Evolutionary conservation across 768 basidiomycete species (phyloP), one percentile per base, ranked within the genome.

Genomic region (Termitomyces sp.): DNA sequence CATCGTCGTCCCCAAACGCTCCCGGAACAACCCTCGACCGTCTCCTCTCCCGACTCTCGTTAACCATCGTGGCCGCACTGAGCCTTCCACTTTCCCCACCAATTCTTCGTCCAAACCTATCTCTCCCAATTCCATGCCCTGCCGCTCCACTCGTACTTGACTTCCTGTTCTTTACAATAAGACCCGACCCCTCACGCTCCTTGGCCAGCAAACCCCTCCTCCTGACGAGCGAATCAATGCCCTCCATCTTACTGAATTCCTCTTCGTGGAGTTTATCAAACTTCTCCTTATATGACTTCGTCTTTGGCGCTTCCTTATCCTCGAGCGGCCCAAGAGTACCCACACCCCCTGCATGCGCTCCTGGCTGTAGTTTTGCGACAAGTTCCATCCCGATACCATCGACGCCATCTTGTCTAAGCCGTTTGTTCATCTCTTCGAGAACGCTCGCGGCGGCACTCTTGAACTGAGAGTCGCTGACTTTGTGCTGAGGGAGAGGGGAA

Each of bases 371-470:
- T 48, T 70, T 77, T 37, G 71, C 63, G 49, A 87, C 74, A 29
- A 86, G 69, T 41, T 76, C 71, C 22, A 72, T 63, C 20, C 72
- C 74, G 32, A 87, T 73, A 24, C 72, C 72, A 32, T 80, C 74
- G 7, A 83, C 78, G 1, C 86, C 86, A 6, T 81, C 80, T 8
- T 76, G 77, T 3, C 76, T 78, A 10, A 92, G 77, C 2, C 88
- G 83, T 51, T 78, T 75, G 67, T 92, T 92, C 87, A 94, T 90
- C 70, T 94, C 92, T 50, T 86, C 87, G 31, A 93, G 74, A 29
- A 94, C 84, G 22, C 80, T 79, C n/a, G 82, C 77, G 0, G 89
- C 86, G 0, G 86, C 85, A 2, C 74, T 69, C 52, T 76, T 79
- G 71, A 93, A 92, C 51, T 86, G 80, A n/a, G 73, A 70, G 61